Evolutionary conservation across 345 rosid genomes (phyloP).

Genomic region (Eucalyptus guilfoylei): DNA sequence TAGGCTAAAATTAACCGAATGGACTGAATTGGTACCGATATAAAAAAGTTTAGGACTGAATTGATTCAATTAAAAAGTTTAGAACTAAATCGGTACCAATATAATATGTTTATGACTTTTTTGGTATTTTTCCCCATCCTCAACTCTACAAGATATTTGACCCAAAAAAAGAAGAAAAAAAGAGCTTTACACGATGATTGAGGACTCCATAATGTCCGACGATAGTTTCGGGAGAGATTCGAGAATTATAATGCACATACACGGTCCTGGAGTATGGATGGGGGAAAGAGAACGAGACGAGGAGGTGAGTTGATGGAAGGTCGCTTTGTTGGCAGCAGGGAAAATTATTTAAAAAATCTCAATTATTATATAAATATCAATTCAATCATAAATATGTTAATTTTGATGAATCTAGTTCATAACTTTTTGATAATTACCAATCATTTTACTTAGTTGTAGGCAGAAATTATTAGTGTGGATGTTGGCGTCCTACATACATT

Average conservation of each 20-base stretch:
- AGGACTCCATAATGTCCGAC: background rate
- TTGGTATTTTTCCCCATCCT: background rate
- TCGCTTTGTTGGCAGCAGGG: background rate
- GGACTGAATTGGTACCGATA: too few species aligned
- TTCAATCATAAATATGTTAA: background rate
- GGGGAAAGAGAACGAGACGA: background rate
- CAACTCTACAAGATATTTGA: background rate
- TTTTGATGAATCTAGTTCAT: background rate
- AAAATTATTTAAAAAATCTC: background rate
- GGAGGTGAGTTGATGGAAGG: background rate
- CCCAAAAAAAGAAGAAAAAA: too few species aligned
- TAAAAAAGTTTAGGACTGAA: too few species aligned
- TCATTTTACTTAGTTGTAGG: background rate
- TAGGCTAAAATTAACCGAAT: rapidly evolving
- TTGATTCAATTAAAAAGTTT: too few species aligned
- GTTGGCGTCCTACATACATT: rapidly evolving
- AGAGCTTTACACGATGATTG: background rate
- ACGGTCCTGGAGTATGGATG: background rate
- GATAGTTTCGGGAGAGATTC: background rate
- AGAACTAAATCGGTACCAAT: too few species aligned
- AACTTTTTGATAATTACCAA: background rate
- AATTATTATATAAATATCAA: background rate
- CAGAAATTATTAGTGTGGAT: too few species aligned
- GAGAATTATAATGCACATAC: background rate
- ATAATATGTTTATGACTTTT: too few species aligned